Evolutionary conservation across 768 basidiomycete genomes (phyloP).

Genomic region (Coprinopsis strossmayeri): DNA sequence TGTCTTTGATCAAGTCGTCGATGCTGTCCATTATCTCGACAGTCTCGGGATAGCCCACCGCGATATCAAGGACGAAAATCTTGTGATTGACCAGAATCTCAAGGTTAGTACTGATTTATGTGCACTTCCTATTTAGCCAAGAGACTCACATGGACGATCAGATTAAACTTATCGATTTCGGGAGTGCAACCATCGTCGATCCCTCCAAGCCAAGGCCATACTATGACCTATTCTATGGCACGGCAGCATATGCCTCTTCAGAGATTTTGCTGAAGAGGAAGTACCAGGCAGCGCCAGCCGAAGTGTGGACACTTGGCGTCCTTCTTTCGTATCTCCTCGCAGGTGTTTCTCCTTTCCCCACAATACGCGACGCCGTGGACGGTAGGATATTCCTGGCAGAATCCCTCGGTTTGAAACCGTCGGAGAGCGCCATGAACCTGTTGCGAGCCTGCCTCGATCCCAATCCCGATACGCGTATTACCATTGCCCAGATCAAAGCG

Average conservation of each 20-base stretch:
- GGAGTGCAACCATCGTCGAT: slow-evolving; percentile 76
- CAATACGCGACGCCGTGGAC: slow-evolving; percentile 69
- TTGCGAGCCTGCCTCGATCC: slow-evolving; percentile 79
- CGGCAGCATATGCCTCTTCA: slow-evolving; percentile 91
- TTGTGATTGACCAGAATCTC: slow-evolving; percentile 69
- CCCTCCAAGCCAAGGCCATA: slow-evolving; percentile 54
- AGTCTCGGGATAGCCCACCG: slow-evolving; percentile 84
- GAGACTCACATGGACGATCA: slow-evolving; percentile 19
- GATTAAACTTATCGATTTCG: slow-evolving; percentile 96
- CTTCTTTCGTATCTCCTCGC: slow-evolving; percentile 92
- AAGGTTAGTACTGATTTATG: slow-evolving; percentile 36
- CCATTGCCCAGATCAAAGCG: slow-evolving; percentile 72
- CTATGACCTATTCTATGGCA: slow-evolving; percentile 83
- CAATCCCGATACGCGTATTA: slow-evolving; percentile 73
- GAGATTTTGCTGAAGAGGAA: slow-evolving; percentile 85
- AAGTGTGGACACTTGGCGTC: slow-evolving; percentile 95
- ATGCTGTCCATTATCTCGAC: slow-evolving; percentile 77
- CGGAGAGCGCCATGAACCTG: slow-evolving; percentile 49
- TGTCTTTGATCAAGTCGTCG: slow-evolving; percentile 84
- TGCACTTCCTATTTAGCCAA: not conserved
- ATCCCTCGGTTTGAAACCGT: slow-evolving; percentile 29
- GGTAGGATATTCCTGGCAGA: slow-evolving; percentile 54
- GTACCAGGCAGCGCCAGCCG: slow-evolving; percentile 91
- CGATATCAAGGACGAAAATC: slow-evolving; percentile 96
- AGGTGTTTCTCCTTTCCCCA: slow-evolving; percentile 89